Evolutionary conservation across 1,139 yeast species (phyloP), one percentile per base, ranked within the genome.

Genomic region (Hansenula sp.): DNA sequence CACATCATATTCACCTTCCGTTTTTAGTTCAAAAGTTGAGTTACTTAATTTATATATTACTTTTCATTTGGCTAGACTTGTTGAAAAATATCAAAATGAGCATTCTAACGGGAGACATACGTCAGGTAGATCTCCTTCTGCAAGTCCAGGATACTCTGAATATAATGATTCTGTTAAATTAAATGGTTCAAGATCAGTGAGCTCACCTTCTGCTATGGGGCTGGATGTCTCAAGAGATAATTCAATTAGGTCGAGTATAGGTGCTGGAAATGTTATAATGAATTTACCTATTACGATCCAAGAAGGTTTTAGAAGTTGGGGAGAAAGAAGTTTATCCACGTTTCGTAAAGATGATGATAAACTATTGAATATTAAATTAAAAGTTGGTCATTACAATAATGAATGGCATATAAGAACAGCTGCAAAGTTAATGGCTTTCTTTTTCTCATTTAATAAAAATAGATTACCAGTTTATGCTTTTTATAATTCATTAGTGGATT

Each of bases 381-480:
- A 72, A 43, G 59, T 80, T 3, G 74, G 73, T 34, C 81, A 78
- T 51, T 92, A 90, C 59, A 82, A 85, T 0, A 72, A 75, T 43
- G 90, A 87, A 55, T 90, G 97, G 96, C 88, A 82, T 48, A 66
- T 89, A 24, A 68, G 73, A 34, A 71, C 88, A 0, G 88, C 88
- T 0, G 79, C 85, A 2, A 66, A 73, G 25, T 67, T 82, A 1
- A 64, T 85, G 49, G 68, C 79, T 0, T 57, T 78, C 12, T 71
- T 83, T 27, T 75, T 74, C 52, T 63, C 64, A 36, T 82, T 87
- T 2, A 83, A 82, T 52, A 60, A 39, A 24, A 19, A 27, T 21
- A 68, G 64, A 35, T 52, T 78, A 1, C 73, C 81, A 0, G 65
- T 70, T 5, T 72, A 79, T 13, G 53, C 64, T 2, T 92, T 89